Evolutionary conservation across 1,284 basidiomycete species (phyloP), one percentile per base, ranked within the genome.

Genomic region (Cutaneotrichosporon cutaneum): DNA sequence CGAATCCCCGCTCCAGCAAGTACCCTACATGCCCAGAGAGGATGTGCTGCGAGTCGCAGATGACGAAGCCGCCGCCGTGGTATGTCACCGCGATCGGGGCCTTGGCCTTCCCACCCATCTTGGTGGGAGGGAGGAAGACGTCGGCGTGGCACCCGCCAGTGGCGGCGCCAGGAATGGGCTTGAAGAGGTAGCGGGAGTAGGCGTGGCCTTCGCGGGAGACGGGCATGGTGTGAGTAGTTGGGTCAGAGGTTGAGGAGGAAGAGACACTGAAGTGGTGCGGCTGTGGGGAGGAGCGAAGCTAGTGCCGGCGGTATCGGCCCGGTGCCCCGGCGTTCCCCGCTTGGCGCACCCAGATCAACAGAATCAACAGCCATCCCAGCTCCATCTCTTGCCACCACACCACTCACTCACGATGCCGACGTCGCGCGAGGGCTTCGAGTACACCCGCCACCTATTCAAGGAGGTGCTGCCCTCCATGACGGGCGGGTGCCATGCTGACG

Each of bases 361-460:
- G n/a, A n/a, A n/a, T n/a, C n/a, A n/a, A n/a, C n/a, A n/a, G n/a
- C n/a, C n/a, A n/a, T n/a, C 4, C 14, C 47, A 50, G 11, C 11
- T 50, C 18, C 26, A 26, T 8, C 4, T n/a, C 27, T 30, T 51
- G 18, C 21, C 18, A 10, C 22, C 18, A 21, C 18, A 10, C 22
- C 18, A 21, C 44, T 30, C 30, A 30, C 30, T 24, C 32, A 39
- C 30, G 3, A 58, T 58, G 56, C 56, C 45, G 4, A 36, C 22
- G 10, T 58, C 56, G 13, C 47, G 47, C 32, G 56, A 58, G 8
- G 56, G 56, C 4, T 32, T 48, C 47, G 47, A 50, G 45, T 58
- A 58, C 56, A 58, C 30, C 4, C 56, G 45, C 32, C 13, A 35
- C 56, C 56, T 58, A 14, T 58, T 58, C 56, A 58, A 58, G 47